phyloP scores from a whole-genome alignment of 805 yeast species.

The Torulaspora gathmanii region DNA sequence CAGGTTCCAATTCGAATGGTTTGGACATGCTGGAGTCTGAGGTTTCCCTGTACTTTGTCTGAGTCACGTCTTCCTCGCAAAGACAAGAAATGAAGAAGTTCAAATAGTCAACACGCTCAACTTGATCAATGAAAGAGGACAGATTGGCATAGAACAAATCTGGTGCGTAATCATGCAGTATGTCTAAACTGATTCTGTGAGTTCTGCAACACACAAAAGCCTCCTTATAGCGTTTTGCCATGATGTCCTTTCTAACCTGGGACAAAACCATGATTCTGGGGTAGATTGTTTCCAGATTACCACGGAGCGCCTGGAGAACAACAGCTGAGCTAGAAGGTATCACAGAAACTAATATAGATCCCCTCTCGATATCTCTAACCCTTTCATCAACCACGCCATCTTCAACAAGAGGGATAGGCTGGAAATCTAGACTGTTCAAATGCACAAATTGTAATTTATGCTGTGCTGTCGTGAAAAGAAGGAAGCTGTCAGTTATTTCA shows the following conservation, averaged over 20 bases:
- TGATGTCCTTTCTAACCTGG: constrained; percentile 70
- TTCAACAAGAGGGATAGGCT: constrained; percentile 39
- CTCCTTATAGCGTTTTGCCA: constrained; percentile 49
- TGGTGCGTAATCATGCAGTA: constrained; percentile 84
- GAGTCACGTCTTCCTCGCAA: constrained; percentile 77
- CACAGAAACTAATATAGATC: constrained; percentile 74
- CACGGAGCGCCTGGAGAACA: constrained; percentile 89
- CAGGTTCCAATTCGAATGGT: constrained; percentile 29
- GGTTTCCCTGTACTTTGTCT: constrained; percentile 80
- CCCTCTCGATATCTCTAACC: constrained; percentile 83
- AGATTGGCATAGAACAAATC: constrained; percentile 58
- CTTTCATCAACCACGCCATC: constrained; percentile 63
- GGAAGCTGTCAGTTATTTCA: constrained; percentile 61
- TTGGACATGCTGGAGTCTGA: constrained; percentile 29
- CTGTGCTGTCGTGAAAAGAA: constrained; percentile 84
- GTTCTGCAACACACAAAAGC: constrained; percentile 84
- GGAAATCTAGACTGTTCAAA: constrained; percentile 42
- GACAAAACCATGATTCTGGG: constrained; percentile 90
- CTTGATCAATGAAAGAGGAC: constrained; percentile 62
- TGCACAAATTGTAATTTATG: constrained; percentile 79
- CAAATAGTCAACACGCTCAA: constrained; percentile 67
- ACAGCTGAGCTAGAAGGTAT: constrained; percentile 82
- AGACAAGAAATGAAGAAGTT: constrained; percentile 85
- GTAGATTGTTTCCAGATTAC: constrained; percentile 87
- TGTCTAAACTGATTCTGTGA: constrained; percentile 86